Evolutionary conservation across 306 rosid genomes (phyloP), one percentile per base, ranked within the genome.

Genomic region (Fragaria iinumae): DNA sequence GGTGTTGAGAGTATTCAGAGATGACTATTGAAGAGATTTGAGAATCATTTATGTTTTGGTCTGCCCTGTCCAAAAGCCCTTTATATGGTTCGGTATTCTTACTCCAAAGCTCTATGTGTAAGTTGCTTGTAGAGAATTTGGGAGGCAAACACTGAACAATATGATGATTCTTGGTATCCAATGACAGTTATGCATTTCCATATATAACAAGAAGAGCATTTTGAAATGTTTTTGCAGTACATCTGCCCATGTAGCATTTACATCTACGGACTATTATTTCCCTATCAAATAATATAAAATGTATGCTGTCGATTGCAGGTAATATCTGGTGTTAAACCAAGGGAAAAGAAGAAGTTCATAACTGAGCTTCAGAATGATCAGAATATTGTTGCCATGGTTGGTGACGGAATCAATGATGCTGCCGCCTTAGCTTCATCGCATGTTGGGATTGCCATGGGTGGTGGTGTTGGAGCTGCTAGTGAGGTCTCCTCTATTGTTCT

Each of bases 401-500:
- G 97, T 64, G 98, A 94, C 84, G 98, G 98, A 81, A 94, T 94
- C 75, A 94, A 94, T 66, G 98, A 94, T 85, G 91, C 96, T 74
- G 97, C 98, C 81, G 98, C 98, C n/a, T 83, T 94, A 82, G 98
- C 98, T 75, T 77, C 91, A 67, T 83, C 97, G 43, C 91, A 94
- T 81, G 72, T 94, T 84, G 98, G 97, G 69, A 90, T 94, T 84
- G 98, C 97, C 72, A 85, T 94, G 89, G 95, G 98, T 67, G 96
- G 93, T 72, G 95, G 97, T 83, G 98, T 91, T 47, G 98, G 98
- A 82, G 98, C 98, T 81, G 98, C 98, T 21, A 89, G 98, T 76
- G 98, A 94, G 83, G 98, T 92, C 81, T 94, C 97, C 83, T 91
- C 98, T 39, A 84, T 94, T 47, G 96, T 94, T 72, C 81, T 94